Evolutionary conservation across 2,329 filamentous ascomycete species (phyloP), one percentile per base, ranked within the genome.

Genomic region (Arthroderma uncinatum): DNA sequence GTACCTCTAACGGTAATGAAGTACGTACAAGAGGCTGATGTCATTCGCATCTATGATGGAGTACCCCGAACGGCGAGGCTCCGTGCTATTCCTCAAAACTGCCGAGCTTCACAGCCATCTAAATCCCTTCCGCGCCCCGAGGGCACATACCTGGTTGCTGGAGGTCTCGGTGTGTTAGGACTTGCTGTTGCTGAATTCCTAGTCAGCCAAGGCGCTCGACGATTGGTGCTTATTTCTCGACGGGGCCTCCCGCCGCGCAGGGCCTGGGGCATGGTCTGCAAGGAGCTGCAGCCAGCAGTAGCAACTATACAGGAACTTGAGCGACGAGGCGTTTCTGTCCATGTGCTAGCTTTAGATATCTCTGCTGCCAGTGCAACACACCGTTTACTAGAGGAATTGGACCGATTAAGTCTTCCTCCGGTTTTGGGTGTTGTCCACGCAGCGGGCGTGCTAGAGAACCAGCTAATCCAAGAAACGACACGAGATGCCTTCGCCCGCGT

Each of bases 161-260:
- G 62, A 10, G 60, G 57, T 16, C 54, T 63, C 4, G 63, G 64
- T 25, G 67, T 63, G 16, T 50, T 68, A 28, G 61, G 61, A 12
- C 57, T 62, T 7, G 60, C 59, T 52, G 61, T 65, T 55, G 59
- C 59, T 12, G 37, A 47, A 48, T 63, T 63, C 60, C 63, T 67
- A 60, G 60, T 60, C 6, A 53, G 55, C 4, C 57, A 61, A 47
- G 64, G 67, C 5, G 68, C 66, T 9, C 61, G 60, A 37, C 48
- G 69, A 53, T 39, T 70, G 2, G 58, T 68, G n/a, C 60, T 68
- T 34, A 55, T 69, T 28, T 69, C 67, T n/a, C 59, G 68, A 9
- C 61, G 63, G n/a, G 64, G 61, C 1, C 62, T 76, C 1, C 73
- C 73, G 1, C 64, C 65, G 23, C 39, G 39, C 9, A 19, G 39